Evolutionary conservation across 2,329 filamentous ascomycete genomes (phyloP).

Genomic region (Neopestalotiopsis sp.): DNA sequence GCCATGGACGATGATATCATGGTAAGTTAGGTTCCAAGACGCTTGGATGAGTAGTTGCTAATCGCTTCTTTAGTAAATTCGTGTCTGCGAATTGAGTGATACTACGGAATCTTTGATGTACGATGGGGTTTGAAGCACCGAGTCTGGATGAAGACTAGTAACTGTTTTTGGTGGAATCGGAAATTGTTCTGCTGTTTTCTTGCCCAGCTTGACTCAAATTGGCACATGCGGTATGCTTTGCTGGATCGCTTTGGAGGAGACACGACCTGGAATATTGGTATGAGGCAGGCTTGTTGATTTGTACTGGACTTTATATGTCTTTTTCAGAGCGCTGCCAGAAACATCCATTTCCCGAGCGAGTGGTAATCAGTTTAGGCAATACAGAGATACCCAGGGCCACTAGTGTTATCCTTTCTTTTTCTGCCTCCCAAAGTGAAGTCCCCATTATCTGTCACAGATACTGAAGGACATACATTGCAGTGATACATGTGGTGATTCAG

Average conservation of each 20-base stretch:
- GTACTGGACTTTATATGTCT: not conserved
- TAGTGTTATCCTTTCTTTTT: not conserved
- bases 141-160: not conserved
- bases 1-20: constrained; percentile 72
- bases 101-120: not conserved
- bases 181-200: not conserved
- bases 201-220: not conserved
- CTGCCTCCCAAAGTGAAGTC: no score
- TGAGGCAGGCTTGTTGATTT: not conserved
- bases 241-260: not conserved
- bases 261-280: not conserved
- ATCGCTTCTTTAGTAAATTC: not conserved
- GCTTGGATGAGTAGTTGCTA: not conserved
- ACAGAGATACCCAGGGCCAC: not conserved
- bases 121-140: not conserved
- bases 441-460: no score
- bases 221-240: not conserved
- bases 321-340: not conserved
- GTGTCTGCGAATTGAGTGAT: not conserved
- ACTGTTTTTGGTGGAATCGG: not conserved
- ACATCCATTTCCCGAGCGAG: not conserved
- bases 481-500: no score
- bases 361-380: not conserved
- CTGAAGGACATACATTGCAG: no score
- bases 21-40: constrained; percentile 19